Base-by-base conservation (phyloP, 1,139 yeast genomes). In the Scheffersomyces illinoinensis region DNA sequence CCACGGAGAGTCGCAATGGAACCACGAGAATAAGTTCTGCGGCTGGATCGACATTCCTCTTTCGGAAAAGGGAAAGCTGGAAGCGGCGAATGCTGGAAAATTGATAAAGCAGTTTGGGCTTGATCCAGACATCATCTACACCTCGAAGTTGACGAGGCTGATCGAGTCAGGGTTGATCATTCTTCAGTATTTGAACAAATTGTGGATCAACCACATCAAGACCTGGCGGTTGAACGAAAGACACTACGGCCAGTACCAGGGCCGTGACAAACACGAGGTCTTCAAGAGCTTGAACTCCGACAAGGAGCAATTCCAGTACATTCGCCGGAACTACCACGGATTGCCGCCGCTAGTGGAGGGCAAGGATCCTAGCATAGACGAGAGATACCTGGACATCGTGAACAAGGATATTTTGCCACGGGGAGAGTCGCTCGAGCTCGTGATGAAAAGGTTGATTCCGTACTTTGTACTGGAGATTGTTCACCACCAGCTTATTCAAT, bases 11-110 rank as follows among this genome's bases (percentile, higher is more conserved):
- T 86, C 91, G 20, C 85, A 86, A 68, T 85, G 91, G 84, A 90
- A 90, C 68, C 85, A 88, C 64, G 85, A 83, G 57, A 86, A 89
- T 69, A 79, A 83, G 62, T 90, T 90, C 70, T 89, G 95, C 68
- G 96, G 96, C 1, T 90, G 96, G 96, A 82, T 88, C n/a, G 95
- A 90, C 71, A 85, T 89, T 12, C 83, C 83, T 49, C 74, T 90
- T 58, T 85, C 91, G 4, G 81, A 75, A 1, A 83, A 83, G 61
- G 96, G 96, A 2, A 74, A 79, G 60, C 65, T 74, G 12, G 95
- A 90, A 68, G 96, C 96, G 1, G 68, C 68, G 10, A 73, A 80
- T 57, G 89, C 92, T 1, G 91, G 88, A 0, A 68, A 79, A 26
- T 73, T 89, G 61, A 82, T 90, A 33, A 65, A 75, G 47, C 66